Percentiles rank a stretch among this genome's conserved stretches.
Evolutionary conservation across 2,329 filamentous ascomycete genomes (phyloP).

Genomic region (Balansia obtecta): DNA sequence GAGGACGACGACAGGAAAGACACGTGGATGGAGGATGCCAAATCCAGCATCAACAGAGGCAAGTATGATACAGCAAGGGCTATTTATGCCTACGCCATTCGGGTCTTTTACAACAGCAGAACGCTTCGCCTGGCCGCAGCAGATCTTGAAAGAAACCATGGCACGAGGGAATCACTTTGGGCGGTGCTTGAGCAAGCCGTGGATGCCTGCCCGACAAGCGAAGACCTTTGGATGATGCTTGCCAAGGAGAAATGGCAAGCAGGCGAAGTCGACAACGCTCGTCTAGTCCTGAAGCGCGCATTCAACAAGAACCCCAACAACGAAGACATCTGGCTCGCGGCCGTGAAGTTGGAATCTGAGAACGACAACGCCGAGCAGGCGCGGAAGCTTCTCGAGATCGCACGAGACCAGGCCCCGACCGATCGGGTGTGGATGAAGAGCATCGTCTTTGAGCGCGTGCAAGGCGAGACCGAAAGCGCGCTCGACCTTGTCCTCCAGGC

Average conservation of each 20-base stretch:
- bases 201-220: constrained; percentile 81
- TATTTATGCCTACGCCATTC: constrained; percentile 83
- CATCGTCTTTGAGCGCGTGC: constrained; percentile 81
- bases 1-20: constrained; percentile 95
- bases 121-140: constrained; percentile 84
- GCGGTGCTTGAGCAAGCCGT: constrained; percentile 84
- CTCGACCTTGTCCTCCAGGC: constrained; percentile 81
- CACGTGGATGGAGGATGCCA: constrained; percentile 91
- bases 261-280: constrained; percentile 76
- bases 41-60: constrained; percentile 65
- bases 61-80: constrained; percentile 84
- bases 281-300: constrained; percentile 72
- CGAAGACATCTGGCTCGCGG: constrained; percentile 94
- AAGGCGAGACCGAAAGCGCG: constrained; percentile 66
- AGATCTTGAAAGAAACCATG: constrained; percentile 83
- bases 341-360: constrained; percentile 91
- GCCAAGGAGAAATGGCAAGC: constrained; percentile 90
- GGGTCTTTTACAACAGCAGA: constrained; percentile 78
- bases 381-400: constrained; percentile 66
- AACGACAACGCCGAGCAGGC: constrained; percentile 74
- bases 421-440: constrained; percentile 97
- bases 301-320: constrained; percentile 95
- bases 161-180: constrained; percentile 70
- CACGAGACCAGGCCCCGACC: constrained; percentile 79
- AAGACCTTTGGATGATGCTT: constrained; percentile 90